Conservation (phyloP, 1,284 basidiomycete genomes). For the Apiotrichum mycotoxinovorans region DNA sequence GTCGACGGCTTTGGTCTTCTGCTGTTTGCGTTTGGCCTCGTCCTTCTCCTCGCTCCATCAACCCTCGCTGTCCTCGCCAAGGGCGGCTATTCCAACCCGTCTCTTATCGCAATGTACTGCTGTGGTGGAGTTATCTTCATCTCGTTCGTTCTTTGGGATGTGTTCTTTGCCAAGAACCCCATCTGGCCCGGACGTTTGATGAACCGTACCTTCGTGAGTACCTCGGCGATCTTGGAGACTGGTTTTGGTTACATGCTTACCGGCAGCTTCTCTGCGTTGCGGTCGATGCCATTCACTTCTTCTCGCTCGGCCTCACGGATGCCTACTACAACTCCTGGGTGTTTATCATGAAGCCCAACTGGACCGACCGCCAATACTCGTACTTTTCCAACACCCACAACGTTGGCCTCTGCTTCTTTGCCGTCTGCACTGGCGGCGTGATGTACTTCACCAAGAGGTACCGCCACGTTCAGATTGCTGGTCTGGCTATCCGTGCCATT, state of each 20-base stretch:
- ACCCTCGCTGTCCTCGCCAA: constrained; percentile 39
- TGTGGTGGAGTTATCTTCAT: constrained; percentile 48
- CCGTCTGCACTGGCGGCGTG: constrained; percentile 37
- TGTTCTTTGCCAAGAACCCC: constrained; percentile 44
- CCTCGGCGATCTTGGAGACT: background rate
- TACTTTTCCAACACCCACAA: constrained; percentile 23
- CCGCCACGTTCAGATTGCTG: constrained; percentile 38
- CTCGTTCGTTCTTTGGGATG: constrained; percentile 47
- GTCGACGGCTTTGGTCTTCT: constrained; percentile 49
- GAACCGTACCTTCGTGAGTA: constrained; percentile 46
- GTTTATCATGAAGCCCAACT: constrained; percentile 24
- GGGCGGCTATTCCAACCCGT: constrained; percentile 46
- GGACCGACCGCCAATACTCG: constrained; percentile 20
- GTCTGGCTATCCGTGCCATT: constrained; percentile 27
- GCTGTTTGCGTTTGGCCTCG: constrained; percentile 45
- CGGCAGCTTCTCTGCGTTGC: constrained; percentile 23
- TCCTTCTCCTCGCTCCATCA: constrained; percentile 48
- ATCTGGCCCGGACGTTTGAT: constrained; percentile 50
- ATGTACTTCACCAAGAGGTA: constrained; percentile 46
- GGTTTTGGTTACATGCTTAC: background rate
- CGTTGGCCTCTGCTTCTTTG: constrained; percentile 37
- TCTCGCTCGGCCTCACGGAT: constrained; percentile 30
- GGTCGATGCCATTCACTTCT: constrained; percentile 41
- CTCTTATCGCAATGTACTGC: constrained; percentile 51
- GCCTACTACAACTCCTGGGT: constrained; percentile 41